phyloP scores from a whole-genome alignment of 2,329 filamentous ascomycete species.

The Apiospora koreana region DNA sequence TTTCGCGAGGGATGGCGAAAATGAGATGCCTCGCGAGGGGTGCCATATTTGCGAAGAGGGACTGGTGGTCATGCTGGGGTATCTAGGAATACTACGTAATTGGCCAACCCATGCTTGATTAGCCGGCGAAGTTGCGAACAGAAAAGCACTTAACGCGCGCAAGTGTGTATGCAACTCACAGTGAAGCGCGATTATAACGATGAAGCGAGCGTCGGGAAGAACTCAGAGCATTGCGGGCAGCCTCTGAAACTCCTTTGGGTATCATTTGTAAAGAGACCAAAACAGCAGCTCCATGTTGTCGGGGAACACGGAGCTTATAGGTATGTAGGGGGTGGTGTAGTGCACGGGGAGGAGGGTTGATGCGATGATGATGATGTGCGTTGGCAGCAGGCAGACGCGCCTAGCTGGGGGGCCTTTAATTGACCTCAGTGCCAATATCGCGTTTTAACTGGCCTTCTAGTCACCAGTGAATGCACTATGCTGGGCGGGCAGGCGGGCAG shows the following conservation, averaged over 20 bases:
- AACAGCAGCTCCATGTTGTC: slow-evolving; percentile 29
- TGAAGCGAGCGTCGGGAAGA: slow-evolving; percentile 21
- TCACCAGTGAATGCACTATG: no score
- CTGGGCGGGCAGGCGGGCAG: no score
- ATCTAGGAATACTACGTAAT: slow-evolving; percentile 17
- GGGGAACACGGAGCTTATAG: slow-evolving; percentile 18
- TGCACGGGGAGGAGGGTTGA: background rate
- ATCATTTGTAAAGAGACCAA: slow-evolving; percentile 25
- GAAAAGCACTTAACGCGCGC: slow-evolving; percentile 12
- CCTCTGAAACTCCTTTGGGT: slow-evolving; percentile 23
- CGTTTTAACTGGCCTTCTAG: background rate
- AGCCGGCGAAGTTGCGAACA: background rate
- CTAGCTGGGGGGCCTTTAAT: background rate
- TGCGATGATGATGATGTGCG: background rate
- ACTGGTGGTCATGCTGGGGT: slow-evolving; percentile 27
- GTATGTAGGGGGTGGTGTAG: slow-evolving; percentile 14
- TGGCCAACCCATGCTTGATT: background rate
- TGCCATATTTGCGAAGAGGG: slow-evolving; percentile 34
- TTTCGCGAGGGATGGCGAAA: slow-evolving; percentile 23
- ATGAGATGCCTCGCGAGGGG: slow-evolving; percentile 34
- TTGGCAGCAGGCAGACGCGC: slow-evolving; percentile 34
- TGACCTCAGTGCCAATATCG: background rate
- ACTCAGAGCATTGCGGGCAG: slow-evolving; percentile 33
- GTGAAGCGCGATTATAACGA: background rate
- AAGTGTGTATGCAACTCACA: background rate